A percentile compares a stretch with the other conserved stretches of the same genome.
phyloP scores from a whole-genome alignment of 306 rosid species.

The Cicer yamashitae region DNA sequence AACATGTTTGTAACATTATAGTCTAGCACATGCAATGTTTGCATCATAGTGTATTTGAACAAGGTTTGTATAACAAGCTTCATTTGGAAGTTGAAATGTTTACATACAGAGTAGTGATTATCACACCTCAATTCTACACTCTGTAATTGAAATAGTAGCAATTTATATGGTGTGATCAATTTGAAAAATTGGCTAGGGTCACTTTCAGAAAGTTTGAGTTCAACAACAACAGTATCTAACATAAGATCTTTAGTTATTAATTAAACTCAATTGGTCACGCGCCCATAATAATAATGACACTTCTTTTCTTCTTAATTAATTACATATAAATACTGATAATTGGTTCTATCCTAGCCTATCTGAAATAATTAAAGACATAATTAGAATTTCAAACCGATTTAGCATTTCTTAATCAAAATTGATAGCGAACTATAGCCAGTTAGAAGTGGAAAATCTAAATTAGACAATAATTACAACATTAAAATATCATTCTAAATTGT shows the following conservation, averaged over 20 bases:
- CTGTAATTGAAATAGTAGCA: constrained; percentile 45
- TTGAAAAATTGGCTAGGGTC: constrained; percentile 29
- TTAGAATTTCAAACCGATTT: constrained; percentile 36
- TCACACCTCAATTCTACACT: constrained; percentile 43
- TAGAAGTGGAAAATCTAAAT: constrained; percentile 40
- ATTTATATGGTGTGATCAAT: constrained; percentile 30
- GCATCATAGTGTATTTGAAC: constrained; percentile 38
- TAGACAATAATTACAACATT: constrained; percentile 48
- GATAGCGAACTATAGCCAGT: constrained; percentile 51
- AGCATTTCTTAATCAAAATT: constrained; percentile 41
- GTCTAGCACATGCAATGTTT: constrained; percentile 51
- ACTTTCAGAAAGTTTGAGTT: constrained; percentile 53
- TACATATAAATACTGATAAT: constrained; percentile 18
- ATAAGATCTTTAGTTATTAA: constrained; percentile 48
- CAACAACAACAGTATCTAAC: constrained; percentile 54
- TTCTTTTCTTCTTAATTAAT: constrained; percentile 46
- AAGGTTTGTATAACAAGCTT: constrained; percentile 51
- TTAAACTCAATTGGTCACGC: constrained; percentile 56
- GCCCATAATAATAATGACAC: constrained; percentile 57
- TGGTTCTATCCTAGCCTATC: constrained; percentile 40
- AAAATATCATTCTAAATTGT: constrained; percentile 56
- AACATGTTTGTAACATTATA: constrained; percentile 43
- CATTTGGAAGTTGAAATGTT: constrained; percentile 46
- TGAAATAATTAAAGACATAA: constrained; percentile 47
- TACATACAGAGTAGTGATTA: constrained; percentile 33